Percentiles rank a stretch among this genome's conserved stretches.
Conservation (phyloP, 352 stramenopile genomes). For the Pythium coloratum region DNA sequence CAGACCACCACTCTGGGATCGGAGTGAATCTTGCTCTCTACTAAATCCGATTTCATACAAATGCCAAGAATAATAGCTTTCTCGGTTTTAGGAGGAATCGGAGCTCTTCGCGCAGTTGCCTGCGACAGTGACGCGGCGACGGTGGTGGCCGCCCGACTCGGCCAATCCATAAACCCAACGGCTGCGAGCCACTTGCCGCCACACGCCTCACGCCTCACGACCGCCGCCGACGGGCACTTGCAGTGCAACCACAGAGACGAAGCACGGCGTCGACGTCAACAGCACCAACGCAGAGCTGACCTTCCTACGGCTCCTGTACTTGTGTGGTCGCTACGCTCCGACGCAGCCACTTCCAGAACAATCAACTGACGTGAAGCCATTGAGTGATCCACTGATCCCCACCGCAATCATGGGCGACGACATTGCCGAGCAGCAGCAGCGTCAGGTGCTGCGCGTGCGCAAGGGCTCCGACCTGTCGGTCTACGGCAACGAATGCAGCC, state of each 20-base stretch:
- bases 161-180: neutral
- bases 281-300: neutral
- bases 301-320: neutral
- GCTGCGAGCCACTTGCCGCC: constrained; percentile 4
- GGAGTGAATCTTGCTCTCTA: neutral
- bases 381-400: neutral
- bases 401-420: constrained; percentile 23
- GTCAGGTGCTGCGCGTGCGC: constrained; percentile 47
- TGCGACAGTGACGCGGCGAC: constrained; percentile 13
- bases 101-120: constrained; percentile 8
- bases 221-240: too few species aligned
- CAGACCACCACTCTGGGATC: neutral
- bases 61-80: neutral
- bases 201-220: neutral
- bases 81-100: constrained; percentile 11
- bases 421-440: constrained; percentile 39
- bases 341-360: neutral
- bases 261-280: constrained; percentile 5
- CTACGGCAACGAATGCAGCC: constrained; percentile 44
- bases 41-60: constrained; percentile 6
- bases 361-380: neutral
- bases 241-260: neutral
- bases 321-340: neutral
- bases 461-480: constrained; percentile 62
- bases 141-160: constrained; percentile 2